Evolutionary conservation across 768 basidiomycete species (phyloP), one percentile per base, ranked within the genome.

Genomic region (Clitopilus hobsonii): DNA sequence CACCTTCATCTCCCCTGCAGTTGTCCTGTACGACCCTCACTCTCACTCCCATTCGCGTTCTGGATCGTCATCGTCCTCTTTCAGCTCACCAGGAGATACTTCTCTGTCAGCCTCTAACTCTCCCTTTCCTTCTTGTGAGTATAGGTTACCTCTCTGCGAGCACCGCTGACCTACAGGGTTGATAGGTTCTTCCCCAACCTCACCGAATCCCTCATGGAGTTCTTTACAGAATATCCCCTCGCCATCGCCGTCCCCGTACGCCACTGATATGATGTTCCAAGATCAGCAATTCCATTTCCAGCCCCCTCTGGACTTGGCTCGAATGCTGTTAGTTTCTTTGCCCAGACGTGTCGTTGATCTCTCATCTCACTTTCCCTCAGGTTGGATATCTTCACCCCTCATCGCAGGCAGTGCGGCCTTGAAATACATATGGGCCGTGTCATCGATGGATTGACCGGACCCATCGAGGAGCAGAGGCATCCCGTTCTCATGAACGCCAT

Each of bases 401-500:
- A 91, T 65, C 82, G 82, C 51, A 84, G 84, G 60, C 90, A 91
- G 67, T 85, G 82, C 60, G 85, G 88, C 47, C 72, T 91, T 6
- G 86, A 84, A 53, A 71, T 89, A 53, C 79, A 90, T 66, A 82
- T 85, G 66, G 83, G 80, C 16, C 79, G 79, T 47, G 72, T 92
- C 48, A 74, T 84, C 27, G 84, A 86, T 49, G 83, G 83, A 28
- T 71, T 91, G 38, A 71, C 69, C 41, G 72, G 76, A 5, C 79
- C 85, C 14, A 53, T 66, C 3, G 60, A 78, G 48, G 83, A 88
- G 55, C 88, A 87, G 54, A 83, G 83, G 18, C 90, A 92, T 62
- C 85, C 90, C 7, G 82, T 79, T 53, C 77, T 93, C 13, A 82
- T 91, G 77, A 89, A 91, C 63, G 79, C 89, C 57, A 85, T 91